Percentiles rank a stretch among this genome's conserved stretches.
Evolutionary conservation across 768 basidiomycete species (phyloP).

Genomic region (Lyophyllum atratum): DNA sequence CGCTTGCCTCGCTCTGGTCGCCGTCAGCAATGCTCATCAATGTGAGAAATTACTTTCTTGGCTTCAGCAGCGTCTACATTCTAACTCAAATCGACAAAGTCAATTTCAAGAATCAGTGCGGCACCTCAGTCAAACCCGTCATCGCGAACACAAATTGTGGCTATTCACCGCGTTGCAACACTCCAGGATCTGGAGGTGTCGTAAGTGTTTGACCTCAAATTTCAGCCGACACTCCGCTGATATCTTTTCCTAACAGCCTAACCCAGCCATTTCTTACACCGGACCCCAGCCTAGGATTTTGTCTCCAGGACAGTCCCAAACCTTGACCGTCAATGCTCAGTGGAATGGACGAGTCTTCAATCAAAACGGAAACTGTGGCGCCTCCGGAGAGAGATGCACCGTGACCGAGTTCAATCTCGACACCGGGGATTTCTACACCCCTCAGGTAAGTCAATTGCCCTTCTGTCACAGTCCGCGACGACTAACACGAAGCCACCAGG

Average conservation of each 20-base stretch:
- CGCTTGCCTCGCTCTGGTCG: slow-evolving; percentile 5
- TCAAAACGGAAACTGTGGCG: slow-evolving; percentile 37
- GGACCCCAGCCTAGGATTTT: slow-evolving; percentile 35
- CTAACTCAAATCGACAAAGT: slow-evolving; percentile 20
- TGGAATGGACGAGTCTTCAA: slow-evolving; percentile 45
- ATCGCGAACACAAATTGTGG: slow-evolving; percentile 41
- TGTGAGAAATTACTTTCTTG: slow-evolving; percentile 7
- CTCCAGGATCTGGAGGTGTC: slow-evolving; percentile 35
- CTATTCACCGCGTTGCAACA: slow-evolving; percentile 39
- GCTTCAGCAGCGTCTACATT: background rate
- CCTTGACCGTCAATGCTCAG: slow-evolving; percentile 30
- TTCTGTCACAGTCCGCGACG: background rate
- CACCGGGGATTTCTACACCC: slow-evolving; percentile 27
- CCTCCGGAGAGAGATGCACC: slow-evolving; percentile 39
- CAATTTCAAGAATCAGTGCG: slow-evolving; percentile 37
- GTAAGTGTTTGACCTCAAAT: slow-evolving; percentile 14
- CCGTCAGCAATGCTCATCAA: slow-evolving; percentile 13
- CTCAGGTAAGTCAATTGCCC: slow-evolving; percentile 24
- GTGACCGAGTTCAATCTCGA: slow-evolving; percentile 42
- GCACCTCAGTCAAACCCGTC: slow-evolving; percentile 29
- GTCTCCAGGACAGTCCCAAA: slow-evolving; percentile 26
- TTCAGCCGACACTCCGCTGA: background rate
- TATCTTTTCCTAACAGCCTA: slow-evolving; percentile 23
- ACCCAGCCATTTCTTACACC: slow-evolving; percentile 33
- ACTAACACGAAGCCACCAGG: slow-evolving; percentile 18